These are phyloP conservation scores for Venturia carpophila DNA, from an alignment of 2,329 filamentous ascomycete species.

Conservation along the genomic window DNA sequence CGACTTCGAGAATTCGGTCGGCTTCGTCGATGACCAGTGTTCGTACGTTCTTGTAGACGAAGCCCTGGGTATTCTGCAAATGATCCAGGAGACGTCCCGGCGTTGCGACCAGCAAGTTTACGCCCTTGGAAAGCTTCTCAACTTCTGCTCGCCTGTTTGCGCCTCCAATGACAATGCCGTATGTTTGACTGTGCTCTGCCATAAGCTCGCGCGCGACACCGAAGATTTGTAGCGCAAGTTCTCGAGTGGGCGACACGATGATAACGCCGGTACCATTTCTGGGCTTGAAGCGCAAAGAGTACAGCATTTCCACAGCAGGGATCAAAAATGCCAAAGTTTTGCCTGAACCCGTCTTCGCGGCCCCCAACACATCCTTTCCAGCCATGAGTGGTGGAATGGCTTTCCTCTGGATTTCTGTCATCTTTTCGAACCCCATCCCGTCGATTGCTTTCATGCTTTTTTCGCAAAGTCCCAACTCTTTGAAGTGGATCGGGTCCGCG, in stretches of 20 bases:
- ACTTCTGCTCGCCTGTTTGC: slow-evolving; percentile 86
- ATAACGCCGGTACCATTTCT: slow-evolving; percentile 88
- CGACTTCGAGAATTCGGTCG: slow-evolving; percentile 90
- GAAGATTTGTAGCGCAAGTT: slow-evolving; percentile 92
- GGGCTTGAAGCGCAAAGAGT: slow-evolving; percentile 85
- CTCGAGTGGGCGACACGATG: slow-evolving; percentile 85
- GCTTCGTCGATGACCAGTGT: slow-evolving; percentile 93
- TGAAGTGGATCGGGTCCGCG: slow-evolving; percentile 60
- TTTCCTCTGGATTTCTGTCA: slow-evolving; percentile 90
- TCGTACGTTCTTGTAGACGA: slow-evolving; percentile 87
- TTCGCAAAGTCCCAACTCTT: slow-evolving; percentile 75
- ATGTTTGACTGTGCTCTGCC: slow-evolving; percentile 88
- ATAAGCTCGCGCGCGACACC: slow-evolving; percentile 90
- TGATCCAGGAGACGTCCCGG: slow-evolving; percentile 90
- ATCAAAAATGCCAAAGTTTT: slow-evolving; percentile 95
- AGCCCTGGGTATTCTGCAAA: slow-evolving; percentile 81
- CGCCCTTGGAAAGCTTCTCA: slow-evolving; percentile 87
- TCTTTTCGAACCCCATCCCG: slow-evolving; percentile 87
- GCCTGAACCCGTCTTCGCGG: slow-evolving; percentile 91
- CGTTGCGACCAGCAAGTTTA: slow-evolving; percentile 90
- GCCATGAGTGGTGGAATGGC: slow-evolving; percentile 83
- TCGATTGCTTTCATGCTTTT: slow-evolving; percentile 82
- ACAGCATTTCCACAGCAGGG: slow-evolving; percentile 87
- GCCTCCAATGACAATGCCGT: slow-evolving; percentile 92
- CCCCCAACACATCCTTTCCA: slow-evolving; percentile 85